Base-by-base conservation (phyloP, 495 filamentous ascomycete genomes). In the Diplogelasinospora grovesii region DNA sequence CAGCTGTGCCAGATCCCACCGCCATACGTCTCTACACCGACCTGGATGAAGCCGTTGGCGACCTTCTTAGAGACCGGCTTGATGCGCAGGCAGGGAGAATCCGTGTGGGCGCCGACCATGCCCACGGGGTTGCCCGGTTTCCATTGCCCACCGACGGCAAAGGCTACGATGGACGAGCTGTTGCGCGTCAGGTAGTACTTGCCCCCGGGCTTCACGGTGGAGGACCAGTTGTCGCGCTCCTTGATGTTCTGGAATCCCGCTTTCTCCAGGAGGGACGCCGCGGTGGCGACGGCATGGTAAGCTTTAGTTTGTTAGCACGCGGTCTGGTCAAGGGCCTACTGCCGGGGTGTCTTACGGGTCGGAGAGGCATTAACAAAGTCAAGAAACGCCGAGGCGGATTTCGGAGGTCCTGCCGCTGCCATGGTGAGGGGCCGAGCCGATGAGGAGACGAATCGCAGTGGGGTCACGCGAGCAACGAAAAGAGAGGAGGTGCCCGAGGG, bases 141-240 rank as follows among this genome's bases (percentile, higher is more conserved):
- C 92, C 92, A 99, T 70, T 83, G 79, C 56, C 79, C 79, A 39
- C 92, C 92, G 50, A 99, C 83, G 40, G 86, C 85, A 63, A 99
- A 99, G 39, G 93, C 92, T 27, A 97, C 75, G 46, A 99, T 83
- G 22, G 93, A 89, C 19, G 90, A 93, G 40, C 78, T 83, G 65
- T 99, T 99, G 30, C 92, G 80, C 28, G 92, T 99, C 52, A 97
- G 73, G 66, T 85, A 96, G 63, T 97, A 99, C 62, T 90, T 95
- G 34, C 92, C 90, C 39, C 90, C 92, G 18, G 87, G 86, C 43
- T 79, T 74, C 46, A 95, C 78, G 24, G 68, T 75, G 6, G 82
- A 79, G 13, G 80, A 71, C 92, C 92, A 99, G 27, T 83, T 79
- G 52, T 95, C 88, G 52, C 83, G 82, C 62, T 97, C 92, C 77